Percentiles rank a stretch among this genome's conserved stretches.
phyloP scores from a whole-genome alignment of 202 grass and related monocot genomes.

The Zoysia matrella region DNA sequence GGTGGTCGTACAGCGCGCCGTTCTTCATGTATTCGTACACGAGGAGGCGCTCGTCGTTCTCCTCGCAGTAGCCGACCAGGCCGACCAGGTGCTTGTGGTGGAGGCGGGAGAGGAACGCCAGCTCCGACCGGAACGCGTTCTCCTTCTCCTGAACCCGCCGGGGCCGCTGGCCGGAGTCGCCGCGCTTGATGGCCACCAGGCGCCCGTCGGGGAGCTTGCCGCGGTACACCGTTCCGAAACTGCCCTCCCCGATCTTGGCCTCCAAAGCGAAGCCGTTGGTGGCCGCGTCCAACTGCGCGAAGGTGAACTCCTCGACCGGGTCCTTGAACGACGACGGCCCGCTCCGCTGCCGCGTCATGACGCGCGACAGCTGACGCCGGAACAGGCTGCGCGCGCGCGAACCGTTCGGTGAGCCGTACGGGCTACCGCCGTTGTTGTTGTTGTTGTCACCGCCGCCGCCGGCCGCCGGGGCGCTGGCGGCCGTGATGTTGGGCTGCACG shows the following conservation, averaged over 20 bases:
- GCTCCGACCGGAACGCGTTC: slow-evolving; percentile 92
- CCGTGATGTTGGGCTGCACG: slow-evolving; percentile 62
- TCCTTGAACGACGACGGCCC: no score
- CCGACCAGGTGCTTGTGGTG: slow-evolving; percentile 98
- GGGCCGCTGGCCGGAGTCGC: slow-evolving; percentile 53
- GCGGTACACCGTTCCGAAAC: slow-evolving; percentile 87
- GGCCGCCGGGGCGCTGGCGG: neutral
- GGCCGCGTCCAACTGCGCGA: slow-evolving; percentile 31
- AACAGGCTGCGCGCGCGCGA: no score
- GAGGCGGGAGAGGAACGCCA: slow-evolving; percentile 81
- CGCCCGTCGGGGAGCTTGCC: slow-evolving; percentile 82
- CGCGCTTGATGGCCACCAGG: slow-evolving; percentile 93
- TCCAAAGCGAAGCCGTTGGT: slow-evolving; percentile 67
- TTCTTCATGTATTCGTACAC: slow-evolving; percentile 99
- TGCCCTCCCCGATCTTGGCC: slow-evolving; percentile 76
- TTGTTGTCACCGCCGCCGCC: no score
- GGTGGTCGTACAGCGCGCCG: slow-evolving; percentile 88
- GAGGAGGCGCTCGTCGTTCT: slow-evolving; percentile 78
- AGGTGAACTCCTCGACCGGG: no score
- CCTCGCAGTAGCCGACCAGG: slow-evolving; percentile 83
- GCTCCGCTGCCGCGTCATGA: no score
- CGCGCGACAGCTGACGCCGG: no score
- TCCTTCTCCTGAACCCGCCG: slow-evolving; percentile 85
- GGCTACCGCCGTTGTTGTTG: no score
- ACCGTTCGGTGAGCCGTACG: no score